Percentiles rank a stretch among this genome's conserved stretches.
Conservation (phyloP, 2,329 filamentous ascomycete genomes). For the Knoxdaviesia capensis region DNA sequence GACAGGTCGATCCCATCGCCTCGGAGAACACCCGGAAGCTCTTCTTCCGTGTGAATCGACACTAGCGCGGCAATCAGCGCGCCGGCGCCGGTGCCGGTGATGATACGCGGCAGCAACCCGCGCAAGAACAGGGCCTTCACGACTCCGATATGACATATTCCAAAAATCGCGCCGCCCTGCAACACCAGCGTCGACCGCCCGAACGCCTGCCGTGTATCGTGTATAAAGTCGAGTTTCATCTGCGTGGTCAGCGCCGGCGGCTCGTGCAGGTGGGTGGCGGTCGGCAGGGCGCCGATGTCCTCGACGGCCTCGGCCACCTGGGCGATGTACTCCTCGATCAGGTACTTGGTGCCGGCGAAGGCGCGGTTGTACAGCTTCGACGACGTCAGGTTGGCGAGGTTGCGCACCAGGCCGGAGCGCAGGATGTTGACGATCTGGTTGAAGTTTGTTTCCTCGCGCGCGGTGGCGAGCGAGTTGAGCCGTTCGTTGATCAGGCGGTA, state of each 20-base stretch:
- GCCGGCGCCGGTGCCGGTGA: conserved; percentile 78
- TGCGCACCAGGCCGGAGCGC: conserved; percentile 60
- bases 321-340: conserved; percentile 81
- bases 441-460: conserved; percentile 51
- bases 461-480: conserved; percentile 47
- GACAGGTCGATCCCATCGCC: conserved; percentile 68
- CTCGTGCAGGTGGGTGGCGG: conserved; percentile 13
- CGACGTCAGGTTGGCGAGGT: conserved; percentile 70
- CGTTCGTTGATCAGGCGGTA: conserved; percentile 67
- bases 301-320: conserved; percentile 66
- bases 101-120: conserved; percentile 69
- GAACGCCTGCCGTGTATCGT: conserved; percentile 75
- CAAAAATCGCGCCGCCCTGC: conserved; percentile 82
- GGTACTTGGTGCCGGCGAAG: conserved; percentile 71
- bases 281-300: conserved; percentile 50
- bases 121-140: conserved; percentile 71
- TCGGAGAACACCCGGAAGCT: conserved; percentile 55
- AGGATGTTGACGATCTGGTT: conserved; percentile 59
- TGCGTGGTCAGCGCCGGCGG: conserved; percentile 40
- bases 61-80: conserved; percentile 79
- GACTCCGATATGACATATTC: conserved; percentile 74
- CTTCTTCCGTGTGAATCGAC: conserved; percentile 69
- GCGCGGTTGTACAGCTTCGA: conserved; percentile 66
- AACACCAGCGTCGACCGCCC: conserved; percentile 70
- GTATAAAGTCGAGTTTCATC: conserved; percentile 67